Base-by-base conservation (phyloP, 2,329 filamentous ascomycete species). In the Fusarium proliferatum region DNA sequence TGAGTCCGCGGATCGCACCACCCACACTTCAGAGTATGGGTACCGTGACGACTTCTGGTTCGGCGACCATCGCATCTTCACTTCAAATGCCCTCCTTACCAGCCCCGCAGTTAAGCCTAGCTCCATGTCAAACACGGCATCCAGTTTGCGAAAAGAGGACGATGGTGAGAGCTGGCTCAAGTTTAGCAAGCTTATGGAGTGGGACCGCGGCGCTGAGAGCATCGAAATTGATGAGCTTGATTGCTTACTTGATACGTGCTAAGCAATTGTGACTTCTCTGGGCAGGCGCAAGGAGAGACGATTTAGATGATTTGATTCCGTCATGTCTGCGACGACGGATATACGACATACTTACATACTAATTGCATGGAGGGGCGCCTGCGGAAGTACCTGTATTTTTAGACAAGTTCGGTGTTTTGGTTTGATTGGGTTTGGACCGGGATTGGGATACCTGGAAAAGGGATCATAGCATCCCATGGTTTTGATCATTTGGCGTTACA, bases 181-280 rank as follows among this genome's bases (percentile, higher is more conserved):
- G 68, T 75, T 85, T 30, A 82, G 77, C 72, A 81, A 81, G 63
- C 65, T 84, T n/a, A 79, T 82, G 55, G 82, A 90, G 76, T 89
- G 90, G 84, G 92, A 93, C 79, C 88, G 88, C 80, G 94, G 91
- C 80, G 95, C 95, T 3, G 96, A 98, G 85, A 93, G 91, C 73
- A 92, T 98, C 76, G 95, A 97, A 81, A 89, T 98, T 55, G 94
- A 97, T 52, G 96, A 99, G 86, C 90, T 98, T 30, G 96, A 98
- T 79, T 91, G 93, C 77, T 89, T 98, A 81, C 89, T 98, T 78
- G 92, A 93, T 79, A 91, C 90, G 75, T 94, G 91, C 81, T 94
- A 84, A 87, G 61, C 67, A 51, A 57, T 48, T 49, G 61, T 56
- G 56, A 58, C 60, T 66, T 67, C 60, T 67, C 62, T 71, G 60